Base-by-base conservation (phyloP, 345 rosid species). In the Anacardium occidentale region DNA sequence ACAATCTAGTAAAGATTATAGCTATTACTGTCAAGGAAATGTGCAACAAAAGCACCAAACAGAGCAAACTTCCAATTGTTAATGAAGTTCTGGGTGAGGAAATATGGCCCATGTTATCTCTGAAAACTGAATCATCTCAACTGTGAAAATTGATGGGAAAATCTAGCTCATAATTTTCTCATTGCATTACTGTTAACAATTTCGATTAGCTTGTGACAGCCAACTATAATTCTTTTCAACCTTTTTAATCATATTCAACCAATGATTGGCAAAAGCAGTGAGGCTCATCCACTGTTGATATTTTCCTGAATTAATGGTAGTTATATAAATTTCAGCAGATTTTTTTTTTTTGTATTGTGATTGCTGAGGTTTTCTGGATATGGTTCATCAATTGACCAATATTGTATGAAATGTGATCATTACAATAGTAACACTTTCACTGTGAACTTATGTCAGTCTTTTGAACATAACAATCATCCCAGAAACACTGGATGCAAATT, bases 1-100 rank as follows among this genome's bases (percentile, higher is more conserved):
- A 91, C 80, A 94, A 94, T 82, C 81, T 94, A 75, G 69, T 94
- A 75, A 91, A 91, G 91, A 90, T 90, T 73, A 84, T 91, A 53
- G 72, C 81, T 54, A 68, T 89, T 71, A 88, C 93, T 75, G 63
- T 82, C 47, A 88, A 66, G 82, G 96, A 86, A 83, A 24, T 91
- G 70, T 77, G 84, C 80, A 89, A 76, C 57, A 85, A 70, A 71
- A 83, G 85, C 73, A 86, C 84, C 80, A 82, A 81, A 71, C 61
- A 62, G 57, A 74, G 76, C 78, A 81, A 73, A 56, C 90, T 93
- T 74, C 96, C 94, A 13, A 74, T 83, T 64, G 81, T 87, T 73
- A 75, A 58, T 20, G 87, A 86, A 68, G 71, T 75, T 76, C 66
- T 77, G 70, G 98, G 97, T 93, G 70, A 83, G 85, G 67, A 65